These are phyloP conservation scores for Powellomyces hirtus DNA, from an alignment of 192 early-diverging fungal species.

Conservation along the genomic window DNA sequence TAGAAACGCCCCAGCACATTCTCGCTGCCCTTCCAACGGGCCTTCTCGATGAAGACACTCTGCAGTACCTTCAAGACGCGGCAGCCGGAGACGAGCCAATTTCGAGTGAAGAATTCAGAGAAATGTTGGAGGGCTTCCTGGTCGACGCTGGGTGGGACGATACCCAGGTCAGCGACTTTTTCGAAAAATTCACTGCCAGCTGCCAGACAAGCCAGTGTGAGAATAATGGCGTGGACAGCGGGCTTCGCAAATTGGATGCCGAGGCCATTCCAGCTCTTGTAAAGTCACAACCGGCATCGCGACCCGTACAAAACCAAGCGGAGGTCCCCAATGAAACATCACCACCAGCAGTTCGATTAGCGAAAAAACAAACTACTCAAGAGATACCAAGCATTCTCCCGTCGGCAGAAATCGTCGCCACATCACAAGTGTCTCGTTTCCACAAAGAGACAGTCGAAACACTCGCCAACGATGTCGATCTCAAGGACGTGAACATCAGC, in stretches of 20 bases:
- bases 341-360: not conserved
- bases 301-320: not conserved
- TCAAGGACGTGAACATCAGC: slow-evolving; percentile 71
- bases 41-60: not conserved
- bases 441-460: slow-evolving; percentile 78
- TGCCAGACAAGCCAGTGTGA: not conserved
- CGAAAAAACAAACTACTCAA: not conserved
- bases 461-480: slow-evolving; percentile 65
- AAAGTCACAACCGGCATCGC: not conserved
- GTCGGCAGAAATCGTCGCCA: not conserved
- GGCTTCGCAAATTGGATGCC: not conserved
- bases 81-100: not conserved
- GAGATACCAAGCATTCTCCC: not conserved
- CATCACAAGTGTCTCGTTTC: slow-evolving; percentile 75
- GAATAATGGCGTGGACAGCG: not conserved
- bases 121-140: slow-evolving; percentile 64
- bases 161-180: slow-evolving; percentile 46
- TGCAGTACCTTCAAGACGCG: not conserved
- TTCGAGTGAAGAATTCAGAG: slow-evolving; percentile 51
- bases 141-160: slow-evolving; percentile 60
- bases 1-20: too few species aligned
- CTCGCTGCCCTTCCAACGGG: not conserved
- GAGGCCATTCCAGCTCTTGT: not conserved
- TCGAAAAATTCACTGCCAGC: slow-evolving; percentile 14
- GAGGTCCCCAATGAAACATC: not conserved